Percentiles rank a stretch among this genome's conserved stretches.
These are phyloP conservation scores for Dioszegia crocea DNA, from an alignment of 768 basidiomycete genomes.

Conservation along the genomic window DNA sequence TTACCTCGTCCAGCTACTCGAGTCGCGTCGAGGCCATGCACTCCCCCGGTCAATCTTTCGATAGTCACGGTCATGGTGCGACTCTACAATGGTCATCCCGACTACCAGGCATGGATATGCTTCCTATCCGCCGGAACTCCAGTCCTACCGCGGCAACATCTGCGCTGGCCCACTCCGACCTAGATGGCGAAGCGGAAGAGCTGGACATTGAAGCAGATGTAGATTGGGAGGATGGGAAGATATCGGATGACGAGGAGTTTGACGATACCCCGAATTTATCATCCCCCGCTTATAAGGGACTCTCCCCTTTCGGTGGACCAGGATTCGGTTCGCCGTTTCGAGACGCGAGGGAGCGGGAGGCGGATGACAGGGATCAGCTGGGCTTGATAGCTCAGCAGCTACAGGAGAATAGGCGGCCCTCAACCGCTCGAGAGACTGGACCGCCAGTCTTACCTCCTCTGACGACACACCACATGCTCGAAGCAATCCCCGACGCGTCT, in stretches of 20 bases:
- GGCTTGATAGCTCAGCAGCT: not conserved
- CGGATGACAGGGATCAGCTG: not conserved
- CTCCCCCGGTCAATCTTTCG: slow-evolving; percentile 5
- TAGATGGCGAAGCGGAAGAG: slow-evolving; percentile 6
- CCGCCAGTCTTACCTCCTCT: slow-evolving; percentile 2
- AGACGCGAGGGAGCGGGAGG: not conserved
- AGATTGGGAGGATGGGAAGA: slow-evolving; percentile 34
- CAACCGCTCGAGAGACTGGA: not conserved
- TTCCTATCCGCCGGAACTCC: slow-evolving; percentile 2
- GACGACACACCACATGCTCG: slow-evolving; percentile 16
- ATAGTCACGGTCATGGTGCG: slow-evolving; percentile 12
- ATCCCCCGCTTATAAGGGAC: not conserved
- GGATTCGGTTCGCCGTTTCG: not conserved
- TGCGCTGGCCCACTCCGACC: not conserved
- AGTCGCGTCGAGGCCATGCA: not conserved
- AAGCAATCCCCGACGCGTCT: slow-evolving; percentile 33
- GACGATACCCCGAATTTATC: slow-evolving; percentile 6
- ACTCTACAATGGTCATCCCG: slow-evolving; percentile 18
- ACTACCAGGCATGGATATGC: slow-evolving; percentile 7
- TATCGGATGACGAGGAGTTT: slow-evolving; percentile 43
- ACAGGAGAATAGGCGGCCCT: not conserved
- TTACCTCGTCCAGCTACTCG: slow-evolving; percentile 8
- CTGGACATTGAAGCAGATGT: slow-evolving; percentile 29
- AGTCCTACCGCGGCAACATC: not conserved
- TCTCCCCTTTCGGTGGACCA: not conserved